Percentiles rank a stretch among this genome's conserved stretches.
phyloP scores from a whole-genome alignment of 108 stramenopile genomes.

The Skeletonema tropicum region DNA sequence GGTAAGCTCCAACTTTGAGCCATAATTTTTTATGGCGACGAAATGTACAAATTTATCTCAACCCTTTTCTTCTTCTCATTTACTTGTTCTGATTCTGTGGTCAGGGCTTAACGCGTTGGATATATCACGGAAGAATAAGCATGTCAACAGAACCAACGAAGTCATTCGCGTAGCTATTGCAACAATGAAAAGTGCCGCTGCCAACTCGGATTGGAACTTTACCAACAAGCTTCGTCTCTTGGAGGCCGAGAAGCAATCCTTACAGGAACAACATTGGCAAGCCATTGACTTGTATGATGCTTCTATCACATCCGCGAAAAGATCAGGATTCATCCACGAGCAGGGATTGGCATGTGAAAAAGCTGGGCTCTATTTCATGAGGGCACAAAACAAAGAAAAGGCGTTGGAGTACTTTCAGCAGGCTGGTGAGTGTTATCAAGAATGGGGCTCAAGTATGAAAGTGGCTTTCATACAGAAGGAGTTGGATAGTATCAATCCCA shows the following conservation, averaged over 20 bases:
- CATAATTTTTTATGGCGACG: too few relatives aligned
- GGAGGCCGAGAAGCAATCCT: slow-evolving; percentile 17
- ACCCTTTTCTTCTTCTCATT: too few relatives aligned
- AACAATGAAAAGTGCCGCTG: not conserved
- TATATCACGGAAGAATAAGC: not conserved
- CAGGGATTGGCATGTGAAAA: slow-evolving; percentile 2
- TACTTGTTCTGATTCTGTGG: too few relatives aligned
- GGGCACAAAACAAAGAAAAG: not conserved
- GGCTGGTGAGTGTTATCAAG: not conserved
- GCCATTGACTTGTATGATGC: slow-evolving; percentile 15
- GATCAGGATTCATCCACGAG: not conserved
- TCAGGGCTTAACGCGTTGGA: not conserved
- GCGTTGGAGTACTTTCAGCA: not conserved
- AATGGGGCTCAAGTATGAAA: not conserved
- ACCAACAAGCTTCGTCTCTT: slow-evolving; percentile 12
- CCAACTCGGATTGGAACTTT: slow-evolving; percentile 21
- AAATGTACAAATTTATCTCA: too few relatives aligned
- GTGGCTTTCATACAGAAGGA: not conserved
- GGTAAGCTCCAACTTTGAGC: too few relatives aligned
- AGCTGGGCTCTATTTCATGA: not conserved
- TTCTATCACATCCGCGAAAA: slow-evolving; percentile 11
- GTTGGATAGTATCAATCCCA: not conserved
- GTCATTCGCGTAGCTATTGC: too few relatives aligned
- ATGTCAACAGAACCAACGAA: not conserved
- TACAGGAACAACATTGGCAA: not conserved